A percentile compares a stretch with the other conserved stretches of the same genome.
Evolutionary conservation across 176 grass and related monocot genomes (phyloP).

Genomic region (sorghum (Sorghum bicolor)): DNA sequence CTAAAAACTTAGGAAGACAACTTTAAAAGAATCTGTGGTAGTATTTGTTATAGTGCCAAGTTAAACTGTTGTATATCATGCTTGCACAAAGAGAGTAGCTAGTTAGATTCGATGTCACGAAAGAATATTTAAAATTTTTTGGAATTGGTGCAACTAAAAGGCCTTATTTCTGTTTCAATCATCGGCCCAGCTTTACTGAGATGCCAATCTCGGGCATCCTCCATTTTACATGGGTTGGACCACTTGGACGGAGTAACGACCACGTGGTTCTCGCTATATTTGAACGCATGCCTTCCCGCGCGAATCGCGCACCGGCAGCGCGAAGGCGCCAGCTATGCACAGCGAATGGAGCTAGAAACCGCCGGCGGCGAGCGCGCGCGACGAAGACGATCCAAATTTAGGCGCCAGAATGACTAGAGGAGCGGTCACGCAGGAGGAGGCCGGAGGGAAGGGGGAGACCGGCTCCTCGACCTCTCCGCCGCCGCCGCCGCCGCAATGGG

Average conservation of each 20-base stretch:
- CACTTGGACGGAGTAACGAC: not conserved
- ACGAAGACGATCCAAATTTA: constrained; percentile 11
- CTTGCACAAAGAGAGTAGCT: too few relatives aligned
- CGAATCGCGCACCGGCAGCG: not conserved
- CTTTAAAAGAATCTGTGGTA: too few relatives aligned
- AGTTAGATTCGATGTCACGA: too few relatives aligned
- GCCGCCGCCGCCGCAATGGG: constrained; percentile 11
- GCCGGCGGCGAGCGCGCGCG: not conserved
- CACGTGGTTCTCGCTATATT: not conserved
- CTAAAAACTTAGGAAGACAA: too few relatives aligned
- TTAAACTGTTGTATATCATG: too few relatives aligned
- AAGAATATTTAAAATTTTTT: too few relatives aligned
- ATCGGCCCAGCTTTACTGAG: too few relatives aligned
- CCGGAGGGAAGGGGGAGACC: constrained; percentile 12
- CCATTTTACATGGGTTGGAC: not conserved
- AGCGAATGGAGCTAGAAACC: not conserved
- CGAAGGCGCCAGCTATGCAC: not conserved
- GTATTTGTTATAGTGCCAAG: too few relatives aligned
- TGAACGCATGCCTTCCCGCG: constrained; percentile 6
- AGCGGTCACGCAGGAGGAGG: not conserved
- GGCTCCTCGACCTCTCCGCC: constrained; percentile 14
- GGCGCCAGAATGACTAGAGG: not conserved
- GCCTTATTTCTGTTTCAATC: too few relatives aligned
- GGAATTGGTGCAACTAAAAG: too few relatives aligned
- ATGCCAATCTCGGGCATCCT: not conserved